phyloP scores from a whole-genome alignment of 2,329 filamentous ascomycete genomes.

The Ophiostoma australiae region DNA sequence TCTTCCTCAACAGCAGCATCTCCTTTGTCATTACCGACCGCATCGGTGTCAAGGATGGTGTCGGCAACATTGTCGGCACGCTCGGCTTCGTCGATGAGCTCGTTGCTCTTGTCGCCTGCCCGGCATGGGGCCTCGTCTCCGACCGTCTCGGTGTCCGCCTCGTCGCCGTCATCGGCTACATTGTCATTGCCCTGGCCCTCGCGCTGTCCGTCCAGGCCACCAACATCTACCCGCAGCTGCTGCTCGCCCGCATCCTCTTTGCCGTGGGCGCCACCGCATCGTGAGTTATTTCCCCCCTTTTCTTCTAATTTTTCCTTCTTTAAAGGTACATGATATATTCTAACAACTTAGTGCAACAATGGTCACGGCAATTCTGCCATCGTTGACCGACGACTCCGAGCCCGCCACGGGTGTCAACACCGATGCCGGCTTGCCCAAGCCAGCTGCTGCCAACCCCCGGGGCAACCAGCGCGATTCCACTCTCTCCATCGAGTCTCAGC shows the following conservation, averaged over 20 bases:
- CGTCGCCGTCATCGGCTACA: conserved; percentile 72
- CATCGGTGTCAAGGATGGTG: conserved; percentile 65
- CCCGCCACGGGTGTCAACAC: conserved; percentile 45
- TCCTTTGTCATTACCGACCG: conserved; percentile 82
- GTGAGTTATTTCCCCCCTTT: conserved; percentile 40
- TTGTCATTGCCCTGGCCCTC: conserved; percentile 71
- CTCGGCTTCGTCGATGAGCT: conserved; percentile 81
- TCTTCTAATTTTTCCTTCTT: background rate
- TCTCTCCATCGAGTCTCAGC: conserved; percentile 66
- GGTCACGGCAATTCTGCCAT: conserved; percentile 91
- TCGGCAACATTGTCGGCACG: conserved; percentile 78
- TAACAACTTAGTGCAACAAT: conserved; percentile 63
- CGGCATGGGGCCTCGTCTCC: conserved; percentile 71
- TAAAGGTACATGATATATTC: background rate
- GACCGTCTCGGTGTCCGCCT: conserved; percentile 71
- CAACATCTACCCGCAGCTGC: conserved; percentile 82
- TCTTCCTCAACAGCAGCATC: conserved; percentile 80
- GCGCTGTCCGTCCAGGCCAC: conserved; percentile 77
- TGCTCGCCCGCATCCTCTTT: conserved; percentile 80
- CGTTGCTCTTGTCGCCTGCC: conserved; percentile 74
- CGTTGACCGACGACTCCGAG: conserved; percentile 51
- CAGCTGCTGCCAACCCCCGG: conserved; percentile 34
- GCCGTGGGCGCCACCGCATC: conserved; percentile 87
- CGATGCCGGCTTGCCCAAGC: conserved; percentile 31
- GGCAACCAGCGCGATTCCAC: conserved; percentile 51